Conservation (phyloP, 805 yeast species). For the Candida pseudoglaebosa region DNA sequence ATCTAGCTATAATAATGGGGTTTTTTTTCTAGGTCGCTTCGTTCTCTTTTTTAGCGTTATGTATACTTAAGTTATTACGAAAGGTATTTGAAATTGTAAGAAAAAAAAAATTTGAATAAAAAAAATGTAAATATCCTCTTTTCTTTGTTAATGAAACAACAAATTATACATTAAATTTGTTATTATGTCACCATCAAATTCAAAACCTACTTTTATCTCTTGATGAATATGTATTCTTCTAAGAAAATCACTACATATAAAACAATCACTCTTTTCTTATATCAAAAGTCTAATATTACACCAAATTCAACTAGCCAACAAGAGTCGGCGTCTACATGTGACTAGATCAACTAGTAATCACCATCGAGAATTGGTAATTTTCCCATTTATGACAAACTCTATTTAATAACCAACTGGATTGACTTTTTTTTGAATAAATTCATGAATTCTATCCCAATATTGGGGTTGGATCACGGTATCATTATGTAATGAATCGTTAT, state of each 20-base stretch:
- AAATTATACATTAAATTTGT: no score
- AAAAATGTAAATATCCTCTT: no score
- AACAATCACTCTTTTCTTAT: no score
- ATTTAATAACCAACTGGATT: conserved; percentile 36
- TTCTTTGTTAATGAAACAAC: no score
- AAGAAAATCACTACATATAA: no score
- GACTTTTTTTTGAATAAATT: conserved; percentile 46
- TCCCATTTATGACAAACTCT: neutral
- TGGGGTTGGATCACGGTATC: conserved; percentile 72
- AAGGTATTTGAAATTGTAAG: neutral
- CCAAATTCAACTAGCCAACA: no score
- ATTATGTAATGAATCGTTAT: conserved; percentile 68
- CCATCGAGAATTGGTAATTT: neutral
- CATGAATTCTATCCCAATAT: conserved; percentile 70
- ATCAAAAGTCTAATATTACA: no score
- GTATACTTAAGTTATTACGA: conserved; percentile 1
- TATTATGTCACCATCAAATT: no score
- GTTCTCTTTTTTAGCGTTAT: neutral
- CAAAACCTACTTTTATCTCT: no score
- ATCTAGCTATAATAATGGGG: conserved; percentile 1
- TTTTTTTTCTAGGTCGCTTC: neutral
- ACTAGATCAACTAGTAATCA: neutral
- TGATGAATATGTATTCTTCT: no score
- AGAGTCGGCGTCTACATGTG: no score
- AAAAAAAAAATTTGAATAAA: neutral